Conservation (phyloP, 2,329 filamentous ascomycete species). For the Neodidymelliopsis sp. region DNA sequence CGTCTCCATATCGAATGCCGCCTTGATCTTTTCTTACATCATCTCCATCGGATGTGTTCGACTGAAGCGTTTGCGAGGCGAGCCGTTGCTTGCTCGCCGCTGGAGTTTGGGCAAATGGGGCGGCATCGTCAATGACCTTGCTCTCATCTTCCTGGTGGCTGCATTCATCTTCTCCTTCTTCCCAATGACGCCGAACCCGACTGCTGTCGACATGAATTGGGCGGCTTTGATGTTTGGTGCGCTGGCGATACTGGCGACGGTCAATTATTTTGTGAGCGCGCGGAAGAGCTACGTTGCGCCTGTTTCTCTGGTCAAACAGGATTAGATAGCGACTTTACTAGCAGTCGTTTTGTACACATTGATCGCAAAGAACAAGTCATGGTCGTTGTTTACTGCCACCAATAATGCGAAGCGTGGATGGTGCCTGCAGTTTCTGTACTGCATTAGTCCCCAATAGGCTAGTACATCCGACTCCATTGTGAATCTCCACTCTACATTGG, state of each 20-base stretch:
- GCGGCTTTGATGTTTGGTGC: slow-evolving; percentile 52
- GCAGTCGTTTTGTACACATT: background rate
- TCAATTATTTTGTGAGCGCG: slow-evolving; percentile 24
- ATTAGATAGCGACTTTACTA: slow-evolving; percentile 3
- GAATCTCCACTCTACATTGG: slow-evolving; percentile 4
- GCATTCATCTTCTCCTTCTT: slow-evolving; percentile 55
- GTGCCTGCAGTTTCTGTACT: slow-evolving; percentile 2
- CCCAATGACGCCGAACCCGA: slow-evolving; percentile 34
- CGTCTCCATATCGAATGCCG: slow-evolving; percentile 43
- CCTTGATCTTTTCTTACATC: slow-evolving; percentile 43
- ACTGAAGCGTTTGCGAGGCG: slow-evolving; percentile 32
- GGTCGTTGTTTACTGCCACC: too few relatives aligned
- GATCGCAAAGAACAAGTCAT: too few relatives aligned
- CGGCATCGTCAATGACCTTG: slow-evolving; percentile 47
- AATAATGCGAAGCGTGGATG: too few relatives aligned
- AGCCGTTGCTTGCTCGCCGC: slow-evolving; percentile 34
- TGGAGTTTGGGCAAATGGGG: slow-evolving; percentile 51
- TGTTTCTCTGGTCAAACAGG: slow-evolving; percentile 22
- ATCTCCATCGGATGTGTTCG: slow-evolving; percentile 43
- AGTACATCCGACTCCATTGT: background rate
- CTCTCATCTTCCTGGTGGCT: slow-evolving; percentile 44
- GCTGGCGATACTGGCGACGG: slow-evolving; percentile 19
- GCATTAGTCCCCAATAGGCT: background rate
- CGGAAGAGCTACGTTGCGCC: slow-evolving; percentile 23
- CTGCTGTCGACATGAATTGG: slow-evolving; percentile 55